These are phyloP conservation scores for Thoreauomyces humboldtii DNA, from an alignment of 192 early-diverging fungal genomes.

Conservation along the genomic window DNA sequence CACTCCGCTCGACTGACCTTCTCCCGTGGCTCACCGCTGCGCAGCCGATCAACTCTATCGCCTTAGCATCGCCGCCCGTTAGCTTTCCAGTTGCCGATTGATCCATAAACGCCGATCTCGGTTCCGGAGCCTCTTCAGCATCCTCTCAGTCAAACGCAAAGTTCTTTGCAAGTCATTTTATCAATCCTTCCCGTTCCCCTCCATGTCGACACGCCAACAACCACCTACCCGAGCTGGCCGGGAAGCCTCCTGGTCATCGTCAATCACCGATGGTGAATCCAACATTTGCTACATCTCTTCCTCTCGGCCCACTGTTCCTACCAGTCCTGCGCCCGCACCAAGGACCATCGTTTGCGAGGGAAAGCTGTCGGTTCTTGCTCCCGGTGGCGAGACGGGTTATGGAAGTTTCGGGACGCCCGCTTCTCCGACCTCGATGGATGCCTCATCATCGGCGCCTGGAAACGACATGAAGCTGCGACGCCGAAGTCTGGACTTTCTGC, in stretches of 20 bases:
- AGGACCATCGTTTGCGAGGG: conserved; percentile 25
- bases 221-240: too few relatives aligned
- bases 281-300: background rate
- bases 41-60: too few relatives aligned
- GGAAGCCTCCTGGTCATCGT: conserved; percentile 1
- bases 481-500: conserved; percentile 12
- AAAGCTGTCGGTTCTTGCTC: conserved; percentile 15
- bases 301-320: background rate
- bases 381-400: background rate
- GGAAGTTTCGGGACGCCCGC: too few relatives aligned
- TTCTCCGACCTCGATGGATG: background rate
- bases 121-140: too few relatives aligned
- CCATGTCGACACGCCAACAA: too few relatives aligned
- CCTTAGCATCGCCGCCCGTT: too few relatives aligned
- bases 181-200: background rate
- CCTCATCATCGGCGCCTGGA: background rate
- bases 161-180: too few relatives aligned
- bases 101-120: too few relatives aligned
- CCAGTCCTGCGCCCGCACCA: background rate
- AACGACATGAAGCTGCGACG: conserved; percentile 7
- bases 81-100: too few relatives aligned
- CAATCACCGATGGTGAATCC: background rate
- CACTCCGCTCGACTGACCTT: background rate
- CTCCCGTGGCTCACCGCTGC: too few relatives aligned
- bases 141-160: too few relatives aligned